phyloP scores from a whole-genome alignment of 257 asterid species.

The Gardenia jasminoides region DNA sequence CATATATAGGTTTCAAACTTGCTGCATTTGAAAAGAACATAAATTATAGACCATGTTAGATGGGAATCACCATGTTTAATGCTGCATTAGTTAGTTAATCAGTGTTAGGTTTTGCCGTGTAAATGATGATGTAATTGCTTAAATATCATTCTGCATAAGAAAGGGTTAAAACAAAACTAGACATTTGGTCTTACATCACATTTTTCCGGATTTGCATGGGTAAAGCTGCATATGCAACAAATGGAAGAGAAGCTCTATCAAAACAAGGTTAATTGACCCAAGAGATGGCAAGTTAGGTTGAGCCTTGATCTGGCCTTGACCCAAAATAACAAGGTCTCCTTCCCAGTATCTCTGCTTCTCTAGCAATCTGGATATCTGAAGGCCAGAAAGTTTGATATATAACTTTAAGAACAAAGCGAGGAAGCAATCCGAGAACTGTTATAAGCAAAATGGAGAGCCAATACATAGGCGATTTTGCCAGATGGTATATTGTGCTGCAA shows the following conservation, averaged over 20 bases:
- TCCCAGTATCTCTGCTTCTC: slow-evolving; percentile 85
- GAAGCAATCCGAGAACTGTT: slow-evolving; percentile 78
- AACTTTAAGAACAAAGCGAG: slow-evolving; percentile 77
- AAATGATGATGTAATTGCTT: too few species aligned
- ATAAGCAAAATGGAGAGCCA: slow-evolving; percentile 90
- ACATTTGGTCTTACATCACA: background rate
- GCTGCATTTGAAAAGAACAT: too few species aligned
- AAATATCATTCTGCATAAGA: background rate
- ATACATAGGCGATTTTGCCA: slow-evolving; percentile 65
- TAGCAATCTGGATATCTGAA: slow-evolving; percentile 88
- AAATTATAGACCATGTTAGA: too few species aligned
- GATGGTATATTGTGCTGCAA: slow-evolving; percentile 88
- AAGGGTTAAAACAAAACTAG: background rate
- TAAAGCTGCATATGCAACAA: slow-evolving; percentile 18
- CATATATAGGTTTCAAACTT: too few species aligned
- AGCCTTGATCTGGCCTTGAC: slow-evolving; percentile 42
- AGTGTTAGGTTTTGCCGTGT: too few species aligned
- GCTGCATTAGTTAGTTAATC: too few species aligned
- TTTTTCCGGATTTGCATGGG: background rate
- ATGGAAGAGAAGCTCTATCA: slow-evolving; percentile 1
- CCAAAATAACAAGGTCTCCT: slow-evolving; percentile 40
- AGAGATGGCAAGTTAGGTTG: slow-evolving; percentile 41
- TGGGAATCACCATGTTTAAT: too few species aligned
- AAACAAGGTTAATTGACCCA: slow-evolving; percentile 23
- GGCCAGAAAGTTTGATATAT: slow-evolving; percentile 79